These are phyloP conservation scores for Pelargonium fulgidum DNA, from an alignment of 441 rosid species.

Conservation along the genomic window DNA sequence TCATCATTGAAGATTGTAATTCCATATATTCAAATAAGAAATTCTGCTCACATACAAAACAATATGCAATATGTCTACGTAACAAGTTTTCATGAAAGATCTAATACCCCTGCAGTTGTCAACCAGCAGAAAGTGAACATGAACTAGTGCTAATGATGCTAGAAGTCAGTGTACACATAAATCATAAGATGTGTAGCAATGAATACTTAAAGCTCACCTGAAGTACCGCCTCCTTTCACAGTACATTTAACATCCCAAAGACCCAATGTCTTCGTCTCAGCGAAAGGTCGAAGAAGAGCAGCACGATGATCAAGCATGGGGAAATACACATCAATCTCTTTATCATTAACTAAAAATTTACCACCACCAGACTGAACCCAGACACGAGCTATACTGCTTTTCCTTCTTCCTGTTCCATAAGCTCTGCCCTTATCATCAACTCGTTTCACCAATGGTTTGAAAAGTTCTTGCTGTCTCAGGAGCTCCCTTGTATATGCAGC, in stretches of 20 bases:
- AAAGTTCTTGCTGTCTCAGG: conserved; percentile 79
- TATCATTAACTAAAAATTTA: conserved; percentile 61
- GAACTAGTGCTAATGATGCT: neutral
- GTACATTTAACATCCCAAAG: conserved; percentile 80
- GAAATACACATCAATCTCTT: conserved; percentile 74
- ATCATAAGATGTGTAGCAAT: neutral
- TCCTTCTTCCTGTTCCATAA: conserved; percentile 93
- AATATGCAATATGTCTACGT: neutral
- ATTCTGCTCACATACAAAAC: neutral
- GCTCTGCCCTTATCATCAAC: conserved; percentile 88
- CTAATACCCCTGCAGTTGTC: neutral
- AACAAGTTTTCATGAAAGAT: neutral
- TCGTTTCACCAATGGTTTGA: conserved; percentile 72
- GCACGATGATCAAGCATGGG: conserved; percentile 94
- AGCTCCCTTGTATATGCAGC: conserved; percentile 72
- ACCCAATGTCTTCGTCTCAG: conserved; percentile 93
- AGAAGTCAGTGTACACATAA: neutral
- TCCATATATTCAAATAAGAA: neutral
- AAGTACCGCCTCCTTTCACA: conserved; percentile 84
- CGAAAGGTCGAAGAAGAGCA: conserved; percentile 76
- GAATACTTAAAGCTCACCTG: conserved; percentile 43
- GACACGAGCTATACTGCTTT: conserved; percentile 83
- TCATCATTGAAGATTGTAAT: too few relatives aligned
- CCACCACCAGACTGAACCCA: conserved; percentile 87
- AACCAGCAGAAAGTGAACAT: neutral